These are phyloP conservation scores for Polytrichum formosum DNA, from an alignment of 225 moss, liverwort and hornwort genomes.

Conservation along the genomic window DNA sequence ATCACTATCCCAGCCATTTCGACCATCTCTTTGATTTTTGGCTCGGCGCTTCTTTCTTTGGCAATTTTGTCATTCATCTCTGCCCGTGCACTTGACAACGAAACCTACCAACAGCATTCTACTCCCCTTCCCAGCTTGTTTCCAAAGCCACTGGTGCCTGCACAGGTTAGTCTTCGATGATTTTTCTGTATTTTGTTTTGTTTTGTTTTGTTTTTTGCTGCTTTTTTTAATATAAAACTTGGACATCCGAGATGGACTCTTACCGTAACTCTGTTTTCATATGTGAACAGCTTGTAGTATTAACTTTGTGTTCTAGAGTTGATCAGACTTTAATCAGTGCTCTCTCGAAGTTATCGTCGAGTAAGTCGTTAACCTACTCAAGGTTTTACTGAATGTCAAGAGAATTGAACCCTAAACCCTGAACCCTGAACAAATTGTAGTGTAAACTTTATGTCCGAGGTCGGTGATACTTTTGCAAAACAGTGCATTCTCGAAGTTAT, in stretches of 20 bases:
- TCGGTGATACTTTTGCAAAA: too few relatives aligned
- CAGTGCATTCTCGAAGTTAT: too few relatives aligned
- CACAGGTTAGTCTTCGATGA: constrained; percentile 14
- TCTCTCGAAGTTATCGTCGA: not conserved
- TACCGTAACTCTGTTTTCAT: too few relatives aligned
- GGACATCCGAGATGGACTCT: too few relatives aligned
- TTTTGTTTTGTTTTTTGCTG: too few relatives aligned
- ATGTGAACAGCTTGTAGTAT: not conserved
- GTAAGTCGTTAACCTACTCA: too few relatives aligned
- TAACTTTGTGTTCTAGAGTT: not conserved
- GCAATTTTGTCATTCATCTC: constrained; percentile 37
- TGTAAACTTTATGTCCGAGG: not conserved
- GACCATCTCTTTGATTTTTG: constrained; percentile 27
- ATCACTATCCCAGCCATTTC: constrained; percentile 22
- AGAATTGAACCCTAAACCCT: too few relatives aligned
- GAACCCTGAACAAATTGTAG: not conserved
- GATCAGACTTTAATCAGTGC: not conserved
- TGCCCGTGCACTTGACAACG: constrained; percentile 21
- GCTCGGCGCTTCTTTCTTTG: constrained; percentile 27
- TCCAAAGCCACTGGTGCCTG: constrained; percentile 13
- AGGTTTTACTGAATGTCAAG: too few relatives aligned
- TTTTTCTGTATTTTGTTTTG: too few relatives aligned
- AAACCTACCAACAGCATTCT: constrained; percentile 17
- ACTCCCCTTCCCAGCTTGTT: constrained; percentile 19
- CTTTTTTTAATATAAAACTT: too few relatives aligned